phyloP scores from a whole-genome alignment of 805 yeast species.

The Metschnikowia amazonensis region DNA sequence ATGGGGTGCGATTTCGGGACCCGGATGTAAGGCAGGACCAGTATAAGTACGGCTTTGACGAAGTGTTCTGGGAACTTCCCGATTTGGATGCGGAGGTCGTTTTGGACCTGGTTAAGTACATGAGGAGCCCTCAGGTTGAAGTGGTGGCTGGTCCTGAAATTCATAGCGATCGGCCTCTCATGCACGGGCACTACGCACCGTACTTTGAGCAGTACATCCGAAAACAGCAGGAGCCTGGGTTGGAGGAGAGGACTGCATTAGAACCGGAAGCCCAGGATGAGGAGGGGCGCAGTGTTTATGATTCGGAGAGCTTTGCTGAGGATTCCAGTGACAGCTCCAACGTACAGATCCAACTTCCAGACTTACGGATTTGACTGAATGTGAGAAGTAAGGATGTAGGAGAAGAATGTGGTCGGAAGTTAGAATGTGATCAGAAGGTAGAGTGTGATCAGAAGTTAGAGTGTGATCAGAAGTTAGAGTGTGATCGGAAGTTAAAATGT shows the following conservation, averaged over 20 bases:
- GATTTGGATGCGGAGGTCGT: not conserved
- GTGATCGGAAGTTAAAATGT: too few relatives aligned
- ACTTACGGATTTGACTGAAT: not conserved
- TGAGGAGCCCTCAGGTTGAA: not conserved
- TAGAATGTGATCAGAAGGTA: too few relatives aligned
- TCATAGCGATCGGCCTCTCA: not conserved
- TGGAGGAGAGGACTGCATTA: not conserved
- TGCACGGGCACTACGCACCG: slow-evolving; percentile 8
- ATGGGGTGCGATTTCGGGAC: not conserved
- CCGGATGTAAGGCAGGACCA: slow-evolving; percentile 3
- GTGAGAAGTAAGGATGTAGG: not conserved
- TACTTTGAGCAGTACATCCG: slow-evolving; percentile 16
- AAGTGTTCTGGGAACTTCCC: slow-evolving; percentile 3
- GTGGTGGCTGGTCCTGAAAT: not conserved
- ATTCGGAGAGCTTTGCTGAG: slow-evolving; percentile 11
- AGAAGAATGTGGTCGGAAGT: not conserved
- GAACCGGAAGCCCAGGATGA: not conserved
- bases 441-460: too few relatives aligned
- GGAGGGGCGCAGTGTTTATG: slow-evolving; percentile 1
- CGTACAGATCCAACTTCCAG: slow-evolving; percentile 29
- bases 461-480: too few relatives aligned
- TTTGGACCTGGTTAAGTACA: not conserved
- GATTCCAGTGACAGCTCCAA: slow-evolving; percentile 25
- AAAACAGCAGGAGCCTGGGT: slow-evolving; percentile 1
- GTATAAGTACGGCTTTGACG: slow-evolving; percentile 5